Evolutionary conservation across 176 grass and related monocot genomes (phyloP).

Genomic region (Cenchrus purpureus): DNA sequence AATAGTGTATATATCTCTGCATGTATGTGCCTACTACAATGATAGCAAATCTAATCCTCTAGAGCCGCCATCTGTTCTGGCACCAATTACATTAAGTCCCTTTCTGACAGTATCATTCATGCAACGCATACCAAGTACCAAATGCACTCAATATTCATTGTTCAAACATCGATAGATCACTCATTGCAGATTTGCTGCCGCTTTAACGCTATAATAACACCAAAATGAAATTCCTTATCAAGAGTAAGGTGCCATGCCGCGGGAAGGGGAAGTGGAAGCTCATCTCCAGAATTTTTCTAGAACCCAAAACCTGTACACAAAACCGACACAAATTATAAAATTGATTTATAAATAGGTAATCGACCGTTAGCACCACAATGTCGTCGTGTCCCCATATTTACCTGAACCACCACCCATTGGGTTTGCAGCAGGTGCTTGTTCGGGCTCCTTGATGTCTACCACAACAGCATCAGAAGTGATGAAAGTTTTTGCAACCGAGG

Average conservation of each 20-base stretch:
- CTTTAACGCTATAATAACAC: background rate
- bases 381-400: conserved; percentile 10
- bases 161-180: too few relatives aligned
- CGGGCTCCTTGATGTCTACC: conserved; percentile 75
- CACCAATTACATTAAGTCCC: background rate
- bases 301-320: conserved; percentile 63
- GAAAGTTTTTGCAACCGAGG: conserved; percentile 89
- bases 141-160: background rate
- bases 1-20: too few relatives aligned
- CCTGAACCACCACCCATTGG: conserved; percentile 88
- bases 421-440: conserved; percentile 61
- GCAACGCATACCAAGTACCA: background rate
- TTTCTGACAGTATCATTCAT: background rate
- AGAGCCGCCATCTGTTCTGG: background rate
- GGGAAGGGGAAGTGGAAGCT: background rate
- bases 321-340: background rate
- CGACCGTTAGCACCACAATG: background rate
- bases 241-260: background rate
- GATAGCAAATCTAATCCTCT: background rate
- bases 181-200: background rate
- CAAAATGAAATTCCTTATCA: background rate
- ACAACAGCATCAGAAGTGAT: conserved; percentile 89
- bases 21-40: background rate
- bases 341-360: background rate
- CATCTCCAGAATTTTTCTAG: conserved; percentile 23